Percentiles rank a stretch among this genome's conserved stretches.
These are phyloP conservation scores for Cicer arietinum DNA, from an alignment of 306 rosid genomes.

Conservation along the genomic window DNA sequence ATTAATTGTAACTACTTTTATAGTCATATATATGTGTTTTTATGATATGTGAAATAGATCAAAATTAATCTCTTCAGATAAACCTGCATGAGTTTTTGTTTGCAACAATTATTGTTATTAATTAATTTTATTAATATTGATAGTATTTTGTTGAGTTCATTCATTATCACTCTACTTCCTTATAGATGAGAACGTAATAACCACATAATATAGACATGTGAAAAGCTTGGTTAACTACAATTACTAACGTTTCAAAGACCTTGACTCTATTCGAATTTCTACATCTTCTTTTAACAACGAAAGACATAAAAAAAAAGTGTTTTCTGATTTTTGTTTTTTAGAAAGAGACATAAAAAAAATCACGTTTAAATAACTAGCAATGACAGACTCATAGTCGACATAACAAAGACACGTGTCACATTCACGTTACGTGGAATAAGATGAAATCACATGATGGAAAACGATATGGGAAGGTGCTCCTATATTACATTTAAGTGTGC, in stretches of 20 bases:
- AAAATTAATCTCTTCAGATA: too few relatives aligned
- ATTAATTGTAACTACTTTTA: too few relatives aligned
- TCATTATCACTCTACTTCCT: too few relatives aligned
- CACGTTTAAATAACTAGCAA: background rate
- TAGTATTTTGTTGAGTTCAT: too few relatives aligned
- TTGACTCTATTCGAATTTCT: background rate
- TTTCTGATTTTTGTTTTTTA: too few relatives aligned
- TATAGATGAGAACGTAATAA: background rate
- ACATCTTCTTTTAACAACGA: background rate
- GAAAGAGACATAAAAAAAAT: too few relatives aligned
- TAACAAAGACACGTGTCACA: slow-evolving; percentile 1
- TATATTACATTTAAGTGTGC: background rate
- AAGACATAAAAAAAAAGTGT: background rate
- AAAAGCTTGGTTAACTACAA: background rate
- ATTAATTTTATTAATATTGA: too few relatives aligned
- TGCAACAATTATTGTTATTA: too few relatives aligned
- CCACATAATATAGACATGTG: background rate
- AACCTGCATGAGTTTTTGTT: too few relatives aligned
- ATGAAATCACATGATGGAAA: background rate
- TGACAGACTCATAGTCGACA: background rate
- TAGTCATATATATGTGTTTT: too few relatives aligned
- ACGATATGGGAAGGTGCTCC: background rate
- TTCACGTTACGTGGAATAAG: background rate
- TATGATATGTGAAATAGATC: too few relatives aligned
- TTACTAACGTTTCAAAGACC: background rate